These are phyloP conservation scores for Aspergillus arachidicola DNA, from an alignment of 2,329 filamentous ascomycete genomes.

Conservation along the genomic window DNA sequence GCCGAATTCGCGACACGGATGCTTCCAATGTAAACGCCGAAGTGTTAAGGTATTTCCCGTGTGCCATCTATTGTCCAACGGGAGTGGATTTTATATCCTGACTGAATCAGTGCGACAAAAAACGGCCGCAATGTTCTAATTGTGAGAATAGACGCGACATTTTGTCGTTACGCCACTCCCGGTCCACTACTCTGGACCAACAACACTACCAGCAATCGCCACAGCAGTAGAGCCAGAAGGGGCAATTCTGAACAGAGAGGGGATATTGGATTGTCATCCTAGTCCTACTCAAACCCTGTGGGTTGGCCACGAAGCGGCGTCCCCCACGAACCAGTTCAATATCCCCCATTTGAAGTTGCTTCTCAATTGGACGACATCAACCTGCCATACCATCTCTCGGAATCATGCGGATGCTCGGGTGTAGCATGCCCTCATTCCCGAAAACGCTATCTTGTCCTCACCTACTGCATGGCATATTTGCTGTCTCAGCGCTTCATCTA, in stretches of 20 bases:
- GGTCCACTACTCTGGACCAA: constrained; percentile 17
- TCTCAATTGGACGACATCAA: constrained; percentile 3
- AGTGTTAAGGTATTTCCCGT: constrained; percentile 10
- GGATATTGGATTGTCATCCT: no score
- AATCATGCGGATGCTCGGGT: constrained; percentile 20
- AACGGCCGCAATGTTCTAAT: constrained; percentile 17
- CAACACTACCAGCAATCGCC: no score
- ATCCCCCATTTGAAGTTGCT: background rate
- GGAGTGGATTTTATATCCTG: no score
- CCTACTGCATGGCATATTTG: constrained; percentile 28
- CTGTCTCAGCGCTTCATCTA: constrained; percentile 26
- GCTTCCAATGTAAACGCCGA: constrained; percentile 24
- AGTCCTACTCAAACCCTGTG: no score
- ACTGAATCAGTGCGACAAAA: no score
- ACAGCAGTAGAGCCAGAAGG: no score
- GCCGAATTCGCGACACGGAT: constrained; percentile 27
- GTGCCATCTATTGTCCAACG: no score
- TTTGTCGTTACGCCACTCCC: constrained; percentile 20
- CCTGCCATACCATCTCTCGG: constrained; percentile 20
- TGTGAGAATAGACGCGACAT: constrained; percentile 19
- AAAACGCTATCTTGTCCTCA: constrained; percentile 22
- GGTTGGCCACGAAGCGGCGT: no score
- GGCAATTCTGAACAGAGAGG: no score
- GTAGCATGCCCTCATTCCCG: constrained; percentile 20
- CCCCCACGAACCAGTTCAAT: background rate